Conservation (phyloP, 305 asterid species). For the Plantago coronopus region DNA sequence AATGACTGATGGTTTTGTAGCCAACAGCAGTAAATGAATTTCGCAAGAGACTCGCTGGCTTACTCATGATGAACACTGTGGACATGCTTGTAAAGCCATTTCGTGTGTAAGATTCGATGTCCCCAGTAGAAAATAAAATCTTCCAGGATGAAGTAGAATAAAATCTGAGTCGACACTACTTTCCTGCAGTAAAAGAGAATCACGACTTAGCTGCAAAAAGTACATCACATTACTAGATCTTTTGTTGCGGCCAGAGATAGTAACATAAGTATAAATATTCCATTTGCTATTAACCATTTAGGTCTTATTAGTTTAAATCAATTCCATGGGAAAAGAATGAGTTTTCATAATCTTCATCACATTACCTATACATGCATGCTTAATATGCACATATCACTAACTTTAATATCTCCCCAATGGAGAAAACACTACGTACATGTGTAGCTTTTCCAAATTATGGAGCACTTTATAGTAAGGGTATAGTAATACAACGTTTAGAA, state of each 20-base stretch:
- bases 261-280: slow-evolving; percentile 13
- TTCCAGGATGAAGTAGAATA: slow-evolving; percentile 88
- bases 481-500: too few species aligned
- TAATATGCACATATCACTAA: slow-evolving; percentile 14
- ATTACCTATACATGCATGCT: slow-evolving; percentile 13
- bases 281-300: neutral
- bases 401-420: slow-evolving; percentile 6
- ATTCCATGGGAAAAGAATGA: neutral
- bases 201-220: slow-evolving; percentile 9
- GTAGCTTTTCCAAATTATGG: slow-evolving; percentile 1
- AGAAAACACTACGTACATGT: slow-evolving; percentile 3
- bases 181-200: slow-evolving; percentile 59
- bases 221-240: slow-evolving; percentile 4
- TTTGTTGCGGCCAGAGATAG: slow-evolving; percentile 10
- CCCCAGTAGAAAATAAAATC: slow-evolving; percentile 97
- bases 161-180: slow-evolving; percentile 69
- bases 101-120: slow-evolving; percentile 85
- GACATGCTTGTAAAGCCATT: slow-evolving; percentile 98
- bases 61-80: slow-evolving; percentile 99
- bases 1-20: slow-evolving; percentile 2
- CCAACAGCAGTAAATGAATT: slow-evolving; percentile 8
- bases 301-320: neutral
- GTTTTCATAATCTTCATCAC: slow-evolving; percentile 8
- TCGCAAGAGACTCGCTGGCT: slow-evolving; percentile 28
- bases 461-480: slow-evolving; percentile 14